Percentiles rank a stretch among this genome's conserved stretches.
These are phyloP conservation scores for Puya raimondii DNA, from an alignment of 176 grass and related monocot genomes.

Conservation along the genomic window DNA sequence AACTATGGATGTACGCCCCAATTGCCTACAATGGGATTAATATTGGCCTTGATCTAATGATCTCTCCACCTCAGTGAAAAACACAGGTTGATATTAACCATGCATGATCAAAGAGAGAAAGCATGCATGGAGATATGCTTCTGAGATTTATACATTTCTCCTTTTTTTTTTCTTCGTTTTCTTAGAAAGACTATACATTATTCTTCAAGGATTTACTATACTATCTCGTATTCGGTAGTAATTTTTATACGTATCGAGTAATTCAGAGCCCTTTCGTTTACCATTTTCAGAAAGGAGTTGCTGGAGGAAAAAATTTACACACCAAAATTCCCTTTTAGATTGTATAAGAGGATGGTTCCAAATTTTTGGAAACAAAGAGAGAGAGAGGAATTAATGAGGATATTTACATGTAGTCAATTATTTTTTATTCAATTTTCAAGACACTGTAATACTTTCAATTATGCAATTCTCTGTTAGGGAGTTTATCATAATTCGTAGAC, in stretches of 20 bases:
- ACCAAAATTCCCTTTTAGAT: neutral
- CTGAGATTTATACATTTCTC: neutral
- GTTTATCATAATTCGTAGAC: too few relatives aligned
- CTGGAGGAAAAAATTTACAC: neutral
- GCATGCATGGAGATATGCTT: neutral
- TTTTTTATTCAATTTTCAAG: too few relatives aligned
- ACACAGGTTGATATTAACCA: neutral
- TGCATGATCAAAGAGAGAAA: neutral
- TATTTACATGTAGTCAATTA: too few relatives aligned
- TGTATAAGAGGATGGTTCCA: neutral
- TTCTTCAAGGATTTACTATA: too few relatives aligned
- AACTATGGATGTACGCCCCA: conserved; percentile 79
- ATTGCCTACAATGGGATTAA: conserved; percentile 77
- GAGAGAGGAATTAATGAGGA: too few relatives aligned
- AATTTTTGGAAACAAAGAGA: too few relatives aligned
- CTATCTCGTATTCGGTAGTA: neutral
- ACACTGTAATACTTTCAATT: too few relatives aligned
- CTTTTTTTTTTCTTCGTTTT: too few relatives aligned
- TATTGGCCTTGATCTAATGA: conserved; percentile 58
- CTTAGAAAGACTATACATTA: too few relatives aligned
- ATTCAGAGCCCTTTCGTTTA: neutral
- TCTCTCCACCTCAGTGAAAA: conserved; percentile 33
- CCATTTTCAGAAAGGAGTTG: neutral
- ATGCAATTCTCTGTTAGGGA: too few relatives aligned
- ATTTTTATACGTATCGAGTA: neutral